A percentile compares a stretch with the other conserved stretches of the same genome.
Evolutionary conservation across 176 grass and related monocot genomes (phyloP).

Genomic region (Aegilops umbellulata): DNA sequence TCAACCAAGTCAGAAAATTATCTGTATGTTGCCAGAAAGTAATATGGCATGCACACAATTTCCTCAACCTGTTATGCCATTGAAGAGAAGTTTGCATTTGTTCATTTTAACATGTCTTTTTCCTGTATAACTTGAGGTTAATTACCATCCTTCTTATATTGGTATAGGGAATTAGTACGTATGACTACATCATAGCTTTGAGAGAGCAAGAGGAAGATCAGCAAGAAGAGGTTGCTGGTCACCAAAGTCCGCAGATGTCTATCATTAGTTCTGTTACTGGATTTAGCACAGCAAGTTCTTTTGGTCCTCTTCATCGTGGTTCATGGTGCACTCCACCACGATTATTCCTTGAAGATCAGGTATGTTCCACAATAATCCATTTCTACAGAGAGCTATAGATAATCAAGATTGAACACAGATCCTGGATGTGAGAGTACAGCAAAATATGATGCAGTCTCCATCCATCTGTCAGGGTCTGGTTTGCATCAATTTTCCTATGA

Average conservation of each 20-base stretch:
- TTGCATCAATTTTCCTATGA: neutral
- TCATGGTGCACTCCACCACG: constrained; percentile 97
- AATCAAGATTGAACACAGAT: neutral
- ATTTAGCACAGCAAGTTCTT: constrained; percentile 96
- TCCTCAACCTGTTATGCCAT: neutral
- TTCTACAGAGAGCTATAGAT: neutral
- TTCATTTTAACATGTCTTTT: constrained; percentile 16
- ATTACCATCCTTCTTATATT: neutral
- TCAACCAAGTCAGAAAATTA: neutral
- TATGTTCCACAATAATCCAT: constrained; percentile 37
- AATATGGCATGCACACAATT: neutral
- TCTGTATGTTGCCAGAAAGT: neutral
- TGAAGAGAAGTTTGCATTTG: neutral
- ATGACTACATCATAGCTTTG: constrained; percentile 98
- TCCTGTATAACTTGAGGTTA: neutral
- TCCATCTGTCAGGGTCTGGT: neutral
- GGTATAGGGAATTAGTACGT: constrained; percentile 85
- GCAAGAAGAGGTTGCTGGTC: constrained; percentile 66
- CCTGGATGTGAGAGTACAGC: neutral
- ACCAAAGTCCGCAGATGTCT: constrained; percentile 97
- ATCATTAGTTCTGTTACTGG: constrained; percentile 93
- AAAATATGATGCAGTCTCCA: neutral
- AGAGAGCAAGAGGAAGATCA: constrained; percentile 95
- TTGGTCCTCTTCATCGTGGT: constrained; percentile 77
- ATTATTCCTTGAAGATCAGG: constrained; percentile 97